Base-by-base conservation (phyloP, 352 stramenopile genomes). In the Aphanomyces astaci region DNA sequence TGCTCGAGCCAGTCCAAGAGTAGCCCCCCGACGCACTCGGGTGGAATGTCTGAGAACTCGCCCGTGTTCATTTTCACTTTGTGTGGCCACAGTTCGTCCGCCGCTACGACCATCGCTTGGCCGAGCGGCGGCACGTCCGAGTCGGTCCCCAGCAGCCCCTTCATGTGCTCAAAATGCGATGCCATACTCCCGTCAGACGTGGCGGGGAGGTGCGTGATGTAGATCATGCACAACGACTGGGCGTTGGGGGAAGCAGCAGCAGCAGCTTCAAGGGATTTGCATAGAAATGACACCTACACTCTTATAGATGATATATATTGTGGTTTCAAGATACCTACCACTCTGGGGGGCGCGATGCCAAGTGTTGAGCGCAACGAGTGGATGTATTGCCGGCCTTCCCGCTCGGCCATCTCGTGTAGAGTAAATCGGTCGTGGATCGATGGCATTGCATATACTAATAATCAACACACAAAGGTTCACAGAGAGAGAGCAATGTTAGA, bases 1-100 rank as follows among this genome's bases (percentile, higher is more conserved):
- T 94, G 82, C 52, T 94, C 86, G 4, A 94, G 74, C 86, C 86
- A 94, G 48, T 91, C 84, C 3, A 94, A 73, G 28, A 94, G 65
- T 24, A 94, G 72, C n/a, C 79, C 74, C 4, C 77, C 70, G 33
- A 77, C 53, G 80, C 85, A 92, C 33, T 87, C 88, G 69, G 76
- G 82, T 28, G 51, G 51, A 11, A 39, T 22, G 25, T 59, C 27
- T 19, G 51, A 40, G n/a, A 59, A 19, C 39, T 90, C 81, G 7
- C 83, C 85, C 4, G 81, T 72, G n/a, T 93, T 92, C 54, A 92
- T 87, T 45, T 76, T 77, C 0, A 90, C 73, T 64, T 94, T 92
- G 66, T 91, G 75, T 0, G 83, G 76, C 31, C 84, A 91, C 0
- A 82, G 64, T 17, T 88, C 81, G 27, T 88, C 75, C 7, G 73